Evolutionary conservation across 2,329 filamentous ascomycete genomes (phyloP), one percentile per base, ranked within the genome.

Genomic region (Penicillium sp.): DNA sequence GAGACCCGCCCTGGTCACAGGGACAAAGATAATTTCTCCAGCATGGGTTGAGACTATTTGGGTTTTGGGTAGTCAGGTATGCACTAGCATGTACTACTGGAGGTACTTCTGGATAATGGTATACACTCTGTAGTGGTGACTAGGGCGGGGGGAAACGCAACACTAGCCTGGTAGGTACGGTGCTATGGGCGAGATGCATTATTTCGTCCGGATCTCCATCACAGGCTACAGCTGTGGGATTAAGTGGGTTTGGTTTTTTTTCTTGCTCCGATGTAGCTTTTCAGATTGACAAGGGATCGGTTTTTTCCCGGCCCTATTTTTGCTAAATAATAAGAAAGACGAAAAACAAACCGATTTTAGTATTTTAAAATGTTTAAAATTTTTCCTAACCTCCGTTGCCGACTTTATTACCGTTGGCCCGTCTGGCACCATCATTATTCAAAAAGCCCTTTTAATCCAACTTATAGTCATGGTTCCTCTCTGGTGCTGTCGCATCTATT

Each of bases 1-100:
- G 9, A 31, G 65, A 65, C 60, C 65, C 65, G 61, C 63, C 59
- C 56, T 41, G 40, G 43, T 31, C 54, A 56, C 52, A 56, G 58
- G 62, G 58, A 50, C 56, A 9, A 10, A 31, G 43, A 31, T 46
- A 46, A 46, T 31, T 31, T 11, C 31, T 11, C 31, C 31, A 31
- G 31, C 7, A 31, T 9, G 31, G 31, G 31, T 31, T 9, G 31
- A 31, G 31, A 31, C 31, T 9, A 10, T 31, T 7, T 27, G 24
- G 24, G 6, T 31, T 31, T 31, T 31, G 31, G 31, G 31, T 9
- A 31, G 6, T 31, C 9, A 31, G 31, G 31, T 31, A 31, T 31
- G 31, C 31, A 31, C 1, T 31, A 7, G 27, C 27, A 31, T 31
- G 27, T 31, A 31, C 31, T 31, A 31, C 31, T 31, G 31, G 10